Evolutionary conservation across 495 filamentous ascomycete species (phyloP), one percentile per base, ranked within the genome.

Genomic region (Baudoinia panamericana): DNA sequence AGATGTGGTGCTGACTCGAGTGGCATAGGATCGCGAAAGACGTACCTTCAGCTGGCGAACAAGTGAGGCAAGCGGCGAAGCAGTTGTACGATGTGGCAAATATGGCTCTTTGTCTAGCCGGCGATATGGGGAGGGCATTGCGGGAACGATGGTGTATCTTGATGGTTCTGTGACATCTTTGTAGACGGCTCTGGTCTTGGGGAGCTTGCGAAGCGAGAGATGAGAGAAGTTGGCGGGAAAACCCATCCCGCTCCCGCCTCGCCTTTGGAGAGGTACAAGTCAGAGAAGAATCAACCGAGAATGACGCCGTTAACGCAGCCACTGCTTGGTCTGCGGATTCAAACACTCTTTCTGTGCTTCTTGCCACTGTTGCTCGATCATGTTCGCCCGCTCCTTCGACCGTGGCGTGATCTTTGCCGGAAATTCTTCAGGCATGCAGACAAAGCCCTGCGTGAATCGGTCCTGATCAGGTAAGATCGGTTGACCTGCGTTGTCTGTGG

Each of bases 391-490:
- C 38, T 45, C 50, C 39, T 56, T 48, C 4, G 42, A 48, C 18
- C 63, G 51, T 0, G 59, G 58, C 13, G 45, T 61, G 33, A 65
- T 64, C 0, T 32, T 50, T n/a, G 53, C 58, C 7, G 33, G 41
- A 42, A 47, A 66, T 43, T 57, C 55, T 45, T 58, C 57, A 0
- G 63, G 63, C 60, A 62, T 60, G 45, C 61, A 64, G 0, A 65
- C 61, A 15, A 66, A 63, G 0, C 60, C 63, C 52, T 65, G 61
- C 0, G 63, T 63, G 11, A 64, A 50, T 38, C 54, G 58, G 19
- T 65, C 58, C 29, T 46, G 54, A 30, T 65, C 63, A 0, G 63
- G 63, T 0, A 63, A 32, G 26, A 67, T 59, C 9, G 47, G 37
- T 38, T 54, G 52, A 10, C 63, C 63, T 0, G 52, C 18, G n/a